A percentile compares a stretch with the other conserved stretches of the same genome.
Conservation (phyloP, 2,329 filamentous ascomycete genomes). For the Trichoderma sp. region DNA sequence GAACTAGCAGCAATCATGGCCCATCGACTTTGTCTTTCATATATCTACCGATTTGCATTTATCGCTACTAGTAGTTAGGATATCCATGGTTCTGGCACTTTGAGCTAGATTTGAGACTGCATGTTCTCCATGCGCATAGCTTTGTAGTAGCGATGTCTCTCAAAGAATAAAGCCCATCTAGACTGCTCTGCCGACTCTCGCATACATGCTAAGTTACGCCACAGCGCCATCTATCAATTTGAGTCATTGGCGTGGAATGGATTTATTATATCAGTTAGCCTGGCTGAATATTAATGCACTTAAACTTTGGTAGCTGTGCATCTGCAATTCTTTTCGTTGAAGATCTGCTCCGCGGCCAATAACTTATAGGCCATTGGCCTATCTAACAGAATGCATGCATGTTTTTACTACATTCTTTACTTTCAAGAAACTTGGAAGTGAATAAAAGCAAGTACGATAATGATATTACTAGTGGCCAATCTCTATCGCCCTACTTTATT, state of each 20-base stretch:
- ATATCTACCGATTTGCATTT: background rate
- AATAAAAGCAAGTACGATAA: too few species aligned
- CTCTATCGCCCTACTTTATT: background rate
- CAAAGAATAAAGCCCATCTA: too few species aligned
- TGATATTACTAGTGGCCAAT: too few species aligned
- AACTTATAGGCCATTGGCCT: background rate
- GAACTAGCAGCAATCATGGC: background rate
- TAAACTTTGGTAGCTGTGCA: background rate
- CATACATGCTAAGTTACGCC: too few species aligned
- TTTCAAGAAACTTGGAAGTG: too few species aligned
- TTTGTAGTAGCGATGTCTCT: too few species aligned
- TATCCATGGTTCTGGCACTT: background rate
- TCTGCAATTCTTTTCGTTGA: background rate
- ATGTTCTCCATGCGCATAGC: background rate
- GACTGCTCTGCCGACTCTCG: too few species aligned
- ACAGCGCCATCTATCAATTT: background rate
- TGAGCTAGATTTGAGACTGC: background rate
- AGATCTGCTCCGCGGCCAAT: background rate
- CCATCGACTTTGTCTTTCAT: background rate
- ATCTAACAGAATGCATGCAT: background rate
- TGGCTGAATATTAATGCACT: background rate
- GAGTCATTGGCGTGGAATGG: background rate
- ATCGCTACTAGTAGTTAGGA: too few species aligned
- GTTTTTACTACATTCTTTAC: background rate
- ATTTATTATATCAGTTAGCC: background rate